A percentile compares a stretch with the other conserved stretches of the same genome.
These are phyloP conservation scores for Leccinum cinnamomeum DNA, from an alignment of 1,284 basidiomycete species.

Conservation along the genomic window DNA sequence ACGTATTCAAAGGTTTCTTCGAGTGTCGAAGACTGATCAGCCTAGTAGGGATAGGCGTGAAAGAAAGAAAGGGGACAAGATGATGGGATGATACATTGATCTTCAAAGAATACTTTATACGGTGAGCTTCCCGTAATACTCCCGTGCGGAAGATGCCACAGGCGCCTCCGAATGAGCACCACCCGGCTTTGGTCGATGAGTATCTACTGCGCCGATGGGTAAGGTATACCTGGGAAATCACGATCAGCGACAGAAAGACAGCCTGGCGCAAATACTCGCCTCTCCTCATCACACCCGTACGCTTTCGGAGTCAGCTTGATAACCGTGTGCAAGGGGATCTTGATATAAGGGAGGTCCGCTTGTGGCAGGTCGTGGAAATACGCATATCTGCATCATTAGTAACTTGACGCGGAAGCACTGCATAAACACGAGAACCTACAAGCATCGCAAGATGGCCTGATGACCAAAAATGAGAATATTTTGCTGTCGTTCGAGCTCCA, in stretches of 20 bases:
- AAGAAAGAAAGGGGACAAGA: background rate
- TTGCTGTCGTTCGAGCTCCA: slow-evolving; percentile 97
- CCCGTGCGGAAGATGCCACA: slow-evolving; percentile 21
- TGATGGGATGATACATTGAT: background rate
- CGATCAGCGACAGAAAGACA: slow-evolving; percentile 5
- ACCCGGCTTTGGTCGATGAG: slow-evolving; percentile 85
- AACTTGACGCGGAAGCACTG: background rate
- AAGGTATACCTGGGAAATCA: slow-evolving; percentile 62
- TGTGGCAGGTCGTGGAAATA: slow-evolving; percentile 95
- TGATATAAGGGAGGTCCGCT: slow-evolving; percentile 96
- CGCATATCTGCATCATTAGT: slow-evolving; percentile 62
- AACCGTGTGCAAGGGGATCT: slow-evolving; percentile 94
- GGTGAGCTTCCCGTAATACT: slow-evolving; percentile 32
- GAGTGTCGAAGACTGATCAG: background rate
- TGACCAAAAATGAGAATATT: slow-evolving; percentile 98
- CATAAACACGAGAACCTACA: slow-evolving; percentile 49
- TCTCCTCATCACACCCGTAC: slow-evolving; percentile 97
- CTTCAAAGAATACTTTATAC: background rate
- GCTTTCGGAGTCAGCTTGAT: slow-evolving; percentile 98
- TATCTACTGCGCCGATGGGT: slow-evolving; percentile 90
- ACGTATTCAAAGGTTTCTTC: background rate
- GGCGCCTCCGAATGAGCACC: slow-evolving; percentile 23
- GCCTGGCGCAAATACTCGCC: slow-evolving; percentile 45
- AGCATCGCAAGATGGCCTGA: slow-evolving; percentile 91
- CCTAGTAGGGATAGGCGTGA: background rate